Evolutionary conservation across 2,329 filamentous ascomycete genomes (phyloP).

Genomic region (Calonectria crousiana): DNA sequence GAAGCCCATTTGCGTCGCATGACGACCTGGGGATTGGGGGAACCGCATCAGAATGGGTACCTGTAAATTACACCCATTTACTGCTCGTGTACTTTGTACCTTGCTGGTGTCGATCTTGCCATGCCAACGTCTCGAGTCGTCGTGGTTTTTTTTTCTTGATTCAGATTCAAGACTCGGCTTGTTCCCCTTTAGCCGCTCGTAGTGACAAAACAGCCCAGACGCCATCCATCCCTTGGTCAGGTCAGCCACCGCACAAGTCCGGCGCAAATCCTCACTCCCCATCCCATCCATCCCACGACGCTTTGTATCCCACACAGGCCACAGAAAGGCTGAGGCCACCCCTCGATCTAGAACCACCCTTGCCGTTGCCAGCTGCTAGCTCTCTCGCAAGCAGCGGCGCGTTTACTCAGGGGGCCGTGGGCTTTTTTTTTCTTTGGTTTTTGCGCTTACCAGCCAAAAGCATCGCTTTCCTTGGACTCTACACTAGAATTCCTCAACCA

Average conservation of each 20-base stretch:
- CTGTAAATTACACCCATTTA: conserved; percentile 19
- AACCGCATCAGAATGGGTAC: conserved; percentile 10
- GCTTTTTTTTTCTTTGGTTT: conserved; percentile 28
- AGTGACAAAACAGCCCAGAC: neutral
- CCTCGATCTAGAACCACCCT: conserved; percentile 45
- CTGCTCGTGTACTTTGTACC: conserved; percentile 12
- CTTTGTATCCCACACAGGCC: conserved; percentile 15
- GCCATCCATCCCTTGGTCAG: conserved; percentile 12
- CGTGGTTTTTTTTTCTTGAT: conserved; percentile 1
- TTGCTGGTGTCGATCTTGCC: conserved; percentile 25
- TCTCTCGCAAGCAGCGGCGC: conserved; percentile 40
- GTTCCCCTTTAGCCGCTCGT: neutral
- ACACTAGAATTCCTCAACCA: conserved; percentile 33
- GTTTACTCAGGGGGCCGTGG: conserved; percentile 46
- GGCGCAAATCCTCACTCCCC: conserved; percentile 12
- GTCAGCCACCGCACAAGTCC: conserved; percentile 17
- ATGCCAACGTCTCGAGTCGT: conserved; percentile 21
- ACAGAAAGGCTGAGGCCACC: conserved; percentile 45
- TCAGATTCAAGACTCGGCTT: conserved; percentile 15
- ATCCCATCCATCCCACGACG: neutral
- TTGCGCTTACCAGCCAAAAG: conserved; percentile 35
- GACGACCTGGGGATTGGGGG: conserved; percentile 7
- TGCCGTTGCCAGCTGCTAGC: conserved; percentile 37
- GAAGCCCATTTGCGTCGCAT: conserved; percentile 13
- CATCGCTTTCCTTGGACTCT: conserved; percentile 16